Evolutionary conservation across 2,329 filamentous ascomycete genomes (phyloP), one percentile per base, ranked within the genome.

Genomic region (Ceratocystis diversiconidia): DNA sequence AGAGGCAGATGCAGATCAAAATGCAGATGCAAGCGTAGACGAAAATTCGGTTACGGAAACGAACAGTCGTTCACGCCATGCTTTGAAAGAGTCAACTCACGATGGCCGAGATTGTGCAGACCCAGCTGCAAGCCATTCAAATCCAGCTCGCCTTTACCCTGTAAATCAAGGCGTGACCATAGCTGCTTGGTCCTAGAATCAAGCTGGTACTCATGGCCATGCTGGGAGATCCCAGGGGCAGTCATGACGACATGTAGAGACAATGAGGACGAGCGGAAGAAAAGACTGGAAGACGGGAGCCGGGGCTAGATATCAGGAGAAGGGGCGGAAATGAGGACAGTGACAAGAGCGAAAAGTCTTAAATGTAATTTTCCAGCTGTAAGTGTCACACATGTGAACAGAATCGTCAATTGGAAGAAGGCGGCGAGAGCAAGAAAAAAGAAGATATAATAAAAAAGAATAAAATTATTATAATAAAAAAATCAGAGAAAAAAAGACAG

Each of bases 41-140:
- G 10, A 12, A 41, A 41, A 5, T 15, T 41, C 36, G 15, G 36
- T 15, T 41, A 12, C 36, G 12, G 36, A 48, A 22, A 48, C 44
- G n/a, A 15, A 19, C n/a, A 48, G 46, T n/a, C 46, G 19, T n/a
- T n/a, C 8, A 48, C 17, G 17, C n/a, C 48, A 28, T 15, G 2
- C 7, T 3, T 36, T 17, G 55, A 36, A 28, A 36, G 12, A 17
- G 55, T 32, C 30, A 17, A 64, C 79, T 76, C 73, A 95, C 91
- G 94, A 75, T 99, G 94, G 75, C 97, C 92, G 72, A 97, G 90
- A 75, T 86, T 89, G 74, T 81, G 85, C 73, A 99, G 77, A 3
- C 92, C 94, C 76, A 85, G 89, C 77, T 92, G 88, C 70, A 99
- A 78, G 41, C 85, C 91, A 74, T 87, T 85, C 69, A 95, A 79